Base-by-base conservation (phyloP, 1,284 basidiomycete genomes). In the Irpex sp. region DNA sequence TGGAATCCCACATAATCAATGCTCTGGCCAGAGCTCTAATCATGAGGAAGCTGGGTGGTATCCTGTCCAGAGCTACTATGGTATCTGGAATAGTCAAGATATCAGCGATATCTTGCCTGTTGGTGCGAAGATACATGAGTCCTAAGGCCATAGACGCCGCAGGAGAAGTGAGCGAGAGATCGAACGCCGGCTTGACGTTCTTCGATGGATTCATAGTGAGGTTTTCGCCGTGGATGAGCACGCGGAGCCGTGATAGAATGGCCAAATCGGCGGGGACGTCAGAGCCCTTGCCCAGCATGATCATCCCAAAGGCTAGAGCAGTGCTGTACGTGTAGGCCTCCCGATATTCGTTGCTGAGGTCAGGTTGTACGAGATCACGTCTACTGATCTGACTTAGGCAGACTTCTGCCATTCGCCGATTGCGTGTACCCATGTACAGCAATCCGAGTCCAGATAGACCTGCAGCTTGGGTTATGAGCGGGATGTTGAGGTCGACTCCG, bases 291-390 rank as follows among this genome's bases (percentile, higher is more conserved):
- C 93, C 95, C 5, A 99, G 83, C 89, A 98, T 96, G 73, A 97
- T 91, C 82, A 98, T 90, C 0, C 97, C 97, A 69, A 97, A 97
- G 0, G 92, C 88, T 51, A 98, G 82, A 4, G 91, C 93, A 1
- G 94, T 89, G 1, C 93, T 86, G 65, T 95, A 88, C 0, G 94
- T 91, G 72, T 98, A 99, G 0, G 94, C 89, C 71, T 99, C 97
- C 37, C 92, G 84, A 70, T 93, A 85, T 63, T 94, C 92, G 65
- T 88, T 88, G 67, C 86, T 92, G 45, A 90, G 79, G 65, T 97
- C 93, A 0, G 90, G 86, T 61, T 88, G 89, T 3, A 85, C 82
- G 21, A 96, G 82, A 67, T 93, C 88, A 61, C 79, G 82, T 19
- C 91, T 82, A 58, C 87, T 87, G 64, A 99, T 90, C 72, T 98